Conservation (phyloP, 1,284 basidiomycete genomes). For the Wolfiporia cocos region DNA sequence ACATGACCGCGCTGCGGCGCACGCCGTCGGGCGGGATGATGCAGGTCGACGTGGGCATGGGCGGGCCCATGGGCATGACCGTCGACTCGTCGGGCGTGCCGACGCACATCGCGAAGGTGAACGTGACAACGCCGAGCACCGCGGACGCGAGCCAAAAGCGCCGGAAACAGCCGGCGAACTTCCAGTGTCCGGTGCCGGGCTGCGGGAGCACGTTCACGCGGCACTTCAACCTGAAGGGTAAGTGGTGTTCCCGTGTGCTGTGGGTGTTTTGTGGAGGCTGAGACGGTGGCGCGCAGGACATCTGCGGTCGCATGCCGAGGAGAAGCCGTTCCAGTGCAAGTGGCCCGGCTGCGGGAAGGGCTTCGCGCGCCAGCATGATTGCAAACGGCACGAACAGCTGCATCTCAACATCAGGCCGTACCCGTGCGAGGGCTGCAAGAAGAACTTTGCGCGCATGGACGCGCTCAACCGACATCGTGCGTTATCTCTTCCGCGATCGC, state of each 20-base stretch:
- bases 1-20: slow-evolving; percentile 11
- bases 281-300: too few relatives aligned
- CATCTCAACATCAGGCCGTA: slow-evolving; percentile 75
- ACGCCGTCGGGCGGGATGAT: slow-evolving; percentile 8
- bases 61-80: slow-evolving; percentile 8
- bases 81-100: slow-evolving; percentile 15
- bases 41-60: slow-evolving; percentile 13
- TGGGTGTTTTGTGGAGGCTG: too few relatives aligned
- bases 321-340: slow-evolving; percentile 79
- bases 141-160: slow-evolving; percentile 66
- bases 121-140: slow-evolving; percentile 70
- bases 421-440: slow-evolving; percentile 71
- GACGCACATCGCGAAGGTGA: slow-evolving; percentile 36
- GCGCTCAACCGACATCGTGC: slow-evolving; percentile 72
- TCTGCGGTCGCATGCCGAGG: slow-evolving; percentile 78
- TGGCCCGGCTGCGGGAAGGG: slow-evolving; percentile 83
- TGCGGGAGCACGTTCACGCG: slow-evolving; percentile 82
- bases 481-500: slow-evolving; percentile 25
- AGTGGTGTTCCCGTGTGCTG: too few relatives aligned
- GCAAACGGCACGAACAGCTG: slow-evolving; percentile 77
- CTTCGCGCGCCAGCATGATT: slow-evolving; percentile 82
- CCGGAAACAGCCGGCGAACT: slow-evolving; percentile 70
- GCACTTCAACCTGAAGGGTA: slow-evolving; percentile 77
- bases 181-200: slow-evolving; percentile 67
- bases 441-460: slow-evolving; percentile 76